Evolutionary conservation across 2,329 filamentous ascomycete genomes (phyloP).

Genomic region (Fusarium robinianum): DNA sequence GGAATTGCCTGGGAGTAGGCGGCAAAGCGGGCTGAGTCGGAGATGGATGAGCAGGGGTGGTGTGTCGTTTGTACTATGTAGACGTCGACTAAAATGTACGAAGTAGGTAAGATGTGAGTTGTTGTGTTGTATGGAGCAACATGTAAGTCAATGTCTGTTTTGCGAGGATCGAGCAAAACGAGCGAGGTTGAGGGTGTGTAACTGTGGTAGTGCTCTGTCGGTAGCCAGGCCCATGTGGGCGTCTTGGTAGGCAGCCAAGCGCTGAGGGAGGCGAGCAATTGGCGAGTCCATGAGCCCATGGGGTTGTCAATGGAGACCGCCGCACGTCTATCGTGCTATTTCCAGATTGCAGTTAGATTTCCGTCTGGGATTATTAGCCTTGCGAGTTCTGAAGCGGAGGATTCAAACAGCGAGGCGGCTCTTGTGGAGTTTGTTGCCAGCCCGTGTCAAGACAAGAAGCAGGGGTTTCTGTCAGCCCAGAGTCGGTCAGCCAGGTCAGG

Average conservation of each 20-base stretch:
- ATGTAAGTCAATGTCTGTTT: constrained; percentile 16
- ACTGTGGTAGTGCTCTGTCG: constrained; percentile 6
- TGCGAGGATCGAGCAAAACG: no score
- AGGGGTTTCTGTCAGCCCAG: constrained; percentile 30
- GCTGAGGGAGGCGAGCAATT: no score
- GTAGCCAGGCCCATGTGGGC: constrained; percentile 16
- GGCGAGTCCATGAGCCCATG: constrained; percentile 28
- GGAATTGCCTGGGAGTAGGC: constrained; percentile 18
- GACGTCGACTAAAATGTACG: no score
- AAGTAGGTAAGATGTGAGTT: constrained; percentile 10
- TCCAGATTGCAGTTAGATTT: constrained; percentile 22
- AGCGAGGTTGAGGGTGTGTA: constrained; percentile 3
- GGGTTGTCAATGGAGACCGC: constrained; percentile 1
- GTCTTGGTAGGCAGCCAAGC: constrained; percentile 2
- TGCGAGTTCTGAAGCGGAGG: no score
- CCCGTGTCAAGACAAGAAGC: background rate
- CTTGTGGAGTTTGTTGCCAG: constrained; percentile 9
- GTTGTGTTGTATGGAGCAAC: constrained; percentile 12
- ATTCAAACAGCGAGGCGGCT: constrained; percentile 17
- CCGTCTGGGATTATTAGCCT: constrained; percentile 24
- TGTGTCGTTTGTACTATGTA: no score
- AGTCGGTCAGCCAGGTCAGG: constrained; percentile 26
- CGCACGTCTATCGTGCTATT: constrained; percentile 2
- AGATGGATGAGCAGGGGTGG: constrained; percentile 28
- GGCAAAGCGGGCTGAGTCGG: constrained; percentile 35